Base-by-base conservation (phyloP, 768 basidiomycete genomes). In the Guyanaporus albipodus region DNA sequence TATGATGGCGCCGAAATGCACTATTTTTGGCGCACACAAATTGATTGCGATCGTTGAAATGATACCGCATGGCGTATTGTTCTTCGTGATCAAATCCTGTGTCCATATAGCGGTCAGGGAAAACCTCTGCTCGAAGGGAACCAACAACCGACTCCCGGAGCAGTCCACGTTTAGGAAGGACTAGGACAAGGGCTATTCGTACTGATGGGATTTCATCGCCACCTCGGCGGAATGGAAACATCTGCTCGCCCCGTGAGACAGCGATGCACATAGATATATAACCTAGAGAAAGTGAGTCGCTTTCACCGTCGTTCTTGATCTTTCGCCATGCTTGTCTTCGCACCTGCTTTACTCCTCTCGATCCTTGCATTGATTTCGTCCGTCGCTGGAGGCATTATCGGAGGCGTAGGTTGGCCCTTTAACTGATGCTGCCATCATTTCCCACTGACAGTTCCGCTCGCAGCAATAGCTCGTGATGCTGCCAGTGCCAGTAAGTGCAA, bases 291-390 rank as follows among this genome's bases (percentile, higher is more conserved):
- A 3, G 24, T 42, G 21, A 38, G 36, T 35, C 24, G 42, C 17
- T 26, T 40, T 27, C 9, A 33, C 44, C 39, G 32, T 32, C 18
- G 12, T 21, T 14, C n/a, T 46, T 18, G 19, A 36, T 12, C 18
- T 43, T 17, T 31, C 19, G 29, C 18, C 33, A 58, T 61, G 59
- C 38, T 44, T 14, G 38, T 45, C 19, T 44, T 55, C 11, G 24
- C 47, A 24, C 50, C 50, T 18, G 8, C 31, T 24, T 34, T 44
- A 29, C n/a, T 56, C 23, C 28, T 58, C 21, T 52, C 42, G 6
- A 24, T 61, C 23, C 44, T 61, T 27, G 39, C 33, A 14, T 26
- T 50, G 32, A 33, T 35, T n/a, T 49, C 49, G 21, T 53, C 23
- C 12, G 50, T 38, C 26, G 35, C 37, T 17, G 52, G 47, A 2